Base-by-base conservation (phyloP, 805 yeast genomes). In the Barnettozyma populi region DNA sequence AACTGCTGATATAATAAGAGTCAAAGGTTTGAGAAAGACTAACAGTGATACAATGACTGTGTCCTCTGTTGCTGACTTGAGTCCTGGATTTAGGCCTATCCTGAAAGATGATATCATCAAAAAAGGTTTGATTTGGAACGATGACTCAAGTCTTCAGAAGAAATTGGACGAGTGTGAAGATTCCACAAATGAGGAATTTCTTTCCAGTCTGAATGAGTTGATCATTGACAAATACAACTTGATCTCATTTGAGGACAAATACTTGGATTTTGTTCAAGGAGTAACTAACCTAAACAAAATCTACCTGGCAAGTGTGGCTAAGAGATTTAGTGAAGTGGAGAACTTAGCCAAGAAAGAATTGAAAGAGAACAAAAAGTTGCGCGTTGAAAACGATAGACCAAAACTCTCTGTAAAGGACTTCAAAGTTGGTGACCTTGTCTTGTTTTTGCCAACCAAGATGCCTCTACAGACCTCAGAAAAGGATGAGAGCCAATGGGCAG, bases 321-420 rank as follows among this genome's bases (percentile, higher is more conserved):
- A 84, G 60, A 71, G 99, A 49, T 90, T 94, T 58, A 79, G 77
- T 47, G 98, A 92, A 60, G 95, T 92, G 44, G 98, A 94, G 62
- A 79, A 84, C 6, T 73, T 90, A 56, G 98, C 98, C 2, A 82
- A 94, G 58, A 86, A 80, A 59, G 73, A 87, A 50, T 87, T 90
- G 48, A 84, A 83, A 59, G 95, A 87, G 55, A 82, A 78, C 55
- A 77, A 75, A 51, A 59, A 63, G 45, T 70, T 76, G 47, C 72
- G 74, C 27, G 25, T 3, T 2, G 74, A 71, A 41, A 54, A 54
- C 16, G 84, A 78, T 52, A 66, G 68, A 41, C 67, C 74, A 41
- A 84, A 82, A 59, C 75, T 92, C 4, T 73, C 94, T 0, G 73
- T 90, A 53, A 75, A 74, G 49, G 72, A 79, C 53, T 92, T 92